Conservation (phyloP, 345 rosid species). For the Jatropha curcas region DNA sequence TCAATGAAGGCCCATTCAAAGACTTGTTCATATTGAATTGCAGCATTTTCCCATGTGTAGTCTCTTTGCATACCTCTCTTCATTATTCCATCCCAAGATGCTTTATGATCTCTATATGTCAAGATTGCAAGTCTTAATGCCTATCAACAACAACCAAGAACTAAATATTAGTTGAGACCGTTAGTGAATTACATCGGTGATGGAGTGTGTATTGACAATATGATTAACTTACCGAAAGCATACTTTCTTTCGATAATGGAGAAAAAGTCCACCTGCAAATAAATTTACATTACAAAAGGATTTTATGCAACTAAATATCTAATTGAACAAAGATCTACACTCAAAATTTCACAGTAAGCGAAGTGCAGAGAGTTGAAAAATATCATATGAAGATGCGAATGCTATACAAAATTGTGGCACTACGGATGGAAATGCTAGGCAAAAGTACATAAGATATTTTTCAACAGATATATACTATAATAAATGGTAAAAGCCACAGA, state of each 20-base stretch:
- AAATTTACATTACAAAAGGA: slow-evolving; percentile 8
- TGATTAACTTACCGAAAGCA: slow-evolving; percentile 59
- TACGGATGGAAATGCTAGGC: background rate
- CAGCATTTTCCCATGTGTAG: slow-evolving; percentile 88
- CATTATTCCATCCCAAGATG: slow-evolving; percentile 80
- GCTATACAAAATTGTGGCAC: too few relatives aligned
- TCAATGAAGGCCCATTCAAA: slow-evolving; percentile 82
- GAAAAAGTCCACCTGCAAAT: slow-evolving; percentile 81
- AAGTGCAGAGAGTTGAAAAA: background rate
- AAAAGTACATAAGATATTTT: background rate
- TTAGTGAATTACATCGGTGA: background rate
- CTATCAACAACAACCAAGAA: slow-evolving; percentile 25
- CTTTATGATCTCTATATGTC: slow-evolving; percentile 72
- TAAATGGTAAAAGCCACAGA: background rate
- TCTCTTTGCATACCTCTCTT: slow-evolving; percentile 70
- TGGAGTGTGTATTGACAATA: background rate
- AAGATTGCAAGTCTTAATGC: slow-evolving; percentile 59
- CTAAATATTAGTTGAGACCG: background rate
- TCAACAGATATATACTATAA: too few relatives aligned
- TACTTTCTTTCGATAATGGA: slow-evolving; percentile 73
- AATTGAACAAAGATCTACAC: background rate
- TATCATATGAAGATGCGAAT: too few relatives aligned
- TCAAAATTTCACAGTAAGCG: background rate
- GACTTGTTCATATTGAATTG: slow-evolving; percentile 77
- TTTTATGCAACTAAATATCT: background rate